A percentile compares a stretch with the other conserved stretches of the same genome.
Evolutionary conservation across 805 yeast species (phyloP).

Genomic region (Candida sphagnicola): DNA sequence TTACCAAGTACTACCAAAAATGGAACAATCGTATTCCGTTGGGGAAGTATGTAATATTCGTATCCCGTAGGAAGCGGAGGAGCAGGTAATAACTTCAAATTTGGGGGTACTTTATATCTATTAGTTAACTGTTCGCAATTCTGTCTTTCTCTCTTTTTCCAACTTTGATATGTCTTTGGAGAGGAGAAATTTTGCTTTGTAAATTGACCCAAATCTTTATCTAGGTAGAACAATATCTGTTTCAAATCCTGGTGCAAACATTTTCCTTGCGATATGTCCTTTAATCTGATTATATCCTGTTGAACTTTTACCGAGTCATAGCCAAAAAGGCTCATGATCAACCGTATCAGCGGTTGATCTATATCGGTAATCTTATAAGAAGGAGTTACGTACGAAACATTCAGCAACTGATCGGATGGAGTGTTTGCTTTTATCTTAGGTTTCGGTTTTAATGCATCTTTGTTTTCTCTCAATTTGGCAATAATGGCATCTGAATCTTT

Average conservation of each 20-base stretch:
- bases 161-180: constrained; percentile 20
- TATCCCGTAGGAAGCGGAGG: constrained; percentile 32
- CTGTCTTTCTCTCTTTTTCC: constrained; percentile 28
- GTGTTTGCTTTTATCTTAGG: background rate
- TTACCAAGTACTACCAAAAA: constrained; percentile 38
- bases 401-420: constrained; percentile 2
- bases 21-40: constrained; percentile 29
- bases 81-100: constrained; percentile 24
- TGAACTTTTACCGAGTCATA: constrained; percentile 49
- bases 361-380: constrained; percentile 54
- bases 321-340: constrained; percentile 47
- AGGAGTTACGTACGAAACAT: constrained; percentile 36
- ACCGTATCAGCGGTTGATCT: constrained; percentile 39
- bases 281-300: constrained; percentile 45
- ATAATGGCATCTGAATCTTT: constrained; percentile 34
- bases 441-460: constrained; percentile 4
- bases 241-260: constrained; percentile 33
- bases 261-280: constrained; percentile 37
- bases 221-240: constrained; percentile 28
- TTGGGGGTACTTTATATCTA: constrained; percentile 31
- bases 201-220: constrained; percentile 41
- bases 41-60: constrained; percentile 35
- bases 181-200: constrained; percentile 20
- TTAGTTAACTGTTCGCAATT: constrained; percentile 18
- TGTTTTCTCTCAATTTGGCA: constrained; percentile 28